These are phyloP conservation scores for Leucosporidium creatinivorum DNA, from an alignment of 768 basidiomycete species.

Conservation along the genomic window DNA sequence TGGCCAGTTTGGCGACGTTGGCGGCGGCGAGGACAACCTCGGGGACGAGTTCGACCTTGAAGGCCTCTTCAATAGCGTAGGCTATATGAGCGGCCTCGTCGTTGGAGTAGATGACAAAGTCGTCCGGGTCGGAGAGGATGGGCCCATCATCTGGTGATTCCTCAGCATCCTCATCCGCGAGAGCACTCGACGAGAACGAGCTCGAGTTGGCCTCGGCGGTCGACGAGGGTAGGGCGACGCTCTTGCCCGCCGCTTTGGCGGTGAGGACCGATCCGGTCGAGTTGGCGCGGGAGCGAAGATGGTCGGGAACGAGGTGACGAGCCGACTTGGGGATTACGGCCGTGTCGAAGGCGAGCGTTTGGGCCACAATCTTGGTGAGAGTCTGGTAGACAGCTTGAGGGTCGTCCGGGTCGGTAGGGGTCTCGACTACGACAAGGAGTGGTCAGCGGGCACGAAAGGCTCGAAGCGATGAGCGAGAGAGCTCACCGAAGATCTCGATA, in stretches of 20 bases:
- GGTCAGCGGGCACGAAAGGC: too few species aligned
- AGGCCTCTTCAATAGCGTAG: slow-evolving; percentile 65
- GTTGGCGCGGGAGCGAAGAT: background rate
- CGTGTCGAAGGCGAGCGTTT: slow-evolving; percentile 33
- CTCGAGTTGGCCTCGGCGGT: background rate
- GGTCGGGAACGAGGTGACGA: background rate
- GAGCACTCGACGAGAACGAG: slow-evolving; percentile 47
- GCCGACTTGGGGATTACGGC: slow-evolving; percentile 31
- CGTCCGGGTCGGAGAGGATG: slow-evolving; percentile 62
- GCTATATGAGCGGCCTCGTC: slow-evolving; percentile 85
- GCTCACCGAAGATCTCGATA: slow-evolving; percentile 85
- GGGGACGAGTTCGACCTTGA: slow-evolving; percentile 77
- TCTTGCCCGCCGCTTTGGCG: too few species aligned
- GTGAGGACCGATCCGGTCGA: background rate
- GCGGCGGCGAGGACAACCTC: slow-evolving; percentile 92
- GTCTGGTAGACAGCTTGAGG: slow-evolving; percentile 57
- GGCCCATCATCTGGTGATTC: slow-evolving; percentile 39
- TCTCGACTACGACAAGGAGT: too few species aligned
- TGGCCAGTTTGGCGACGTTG: slow-evolving; percentile 75
- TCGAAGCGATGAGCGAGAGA: too few species aligned
- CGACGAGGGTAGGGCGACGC: too few species aligned
- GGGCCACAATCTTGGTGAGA: slow-evolving; percentile 31
- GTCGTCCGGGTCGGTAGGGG: slow-evolving; percentile 54
- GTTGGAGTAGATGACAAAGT: slow-evolving; percentile 90
- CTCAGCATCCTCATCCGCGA: slow-evolving; percentile 33